A percentile compares a stretch with the other conserved stretches of the same genome.
Conservation (phyloP, 2,329 filamentous ascomycete species). For the Penicillium sp. region DNA sequence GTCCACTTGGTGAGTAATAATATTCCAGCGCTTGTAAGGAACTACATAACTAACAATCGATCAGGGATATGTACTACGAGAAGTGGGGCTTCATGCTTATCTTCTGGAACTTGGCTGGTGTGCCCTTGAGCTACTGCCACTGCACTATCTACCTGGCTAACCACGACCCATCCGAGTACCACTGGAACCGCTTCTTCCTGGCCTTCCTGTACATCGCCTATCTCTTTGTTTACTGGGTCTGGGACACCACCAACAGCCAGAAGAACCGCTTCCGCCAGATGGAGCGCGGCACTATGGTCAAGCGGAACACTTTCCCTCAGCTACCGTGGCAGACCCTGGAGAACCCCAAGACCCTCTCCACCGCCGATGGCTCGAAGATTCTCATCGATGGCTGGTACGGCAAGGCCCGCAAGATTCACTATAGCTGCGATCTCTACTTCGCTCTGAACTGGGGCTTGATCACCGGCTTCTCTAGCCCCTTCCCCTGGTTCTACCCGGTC, state of each 20-base stretch:
- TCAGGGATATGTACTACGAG: constrained; percentile 91
- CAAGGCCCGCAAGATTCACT: constrained; percentile 78
- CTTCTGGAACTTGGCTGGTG: constrained; percentile 94
- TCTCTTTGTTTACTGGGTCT: constrained; percentile 84
- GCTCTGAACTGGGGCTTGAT: constrained; percentile 79
- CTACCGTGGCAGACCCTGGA: constrained; percentile 84
- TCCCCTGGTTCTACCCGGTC: constrained; percentile 86
- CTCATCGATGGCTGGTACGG: constrained; percentile 87
- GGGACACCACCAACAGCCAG: constrained; percentile 90
- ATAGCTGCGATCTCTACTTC: constrained; percentile 79
- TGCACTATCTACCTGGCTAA: constrained; percentile 88
- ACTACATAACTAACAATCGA: constrained; percentile 14
- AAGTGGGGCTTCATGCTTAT: constrained; percentile 98
- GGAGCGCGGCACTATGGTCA: constrained; percentile 70
- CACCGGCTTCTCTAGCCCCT: constrained; percentile 77
- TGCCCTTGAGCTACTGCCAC: constrained; percentile 90
- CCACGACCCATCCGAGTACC: constrained; percentile 76
- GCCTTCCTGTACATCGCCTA: constrained; percentile 70
- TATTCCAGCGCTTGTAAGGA: not conserved
- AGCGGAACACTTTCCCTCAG: constrained; percentile 83
- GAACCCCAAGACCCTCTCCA: constrained; percentile 78
- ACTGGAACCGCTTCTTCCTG: constrained; percentile 73
- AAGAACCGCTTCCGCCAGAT: constrained; percentile 88
- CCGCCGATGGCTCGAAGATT: constrained; percentile 73
- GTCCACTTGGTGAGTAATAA: constrained; percentile 69